These are phyloP conservation scores for Lumnitzera littorea DNA, from an alignment of 345 rosid species.

Conservation along the genomic window DNA sequence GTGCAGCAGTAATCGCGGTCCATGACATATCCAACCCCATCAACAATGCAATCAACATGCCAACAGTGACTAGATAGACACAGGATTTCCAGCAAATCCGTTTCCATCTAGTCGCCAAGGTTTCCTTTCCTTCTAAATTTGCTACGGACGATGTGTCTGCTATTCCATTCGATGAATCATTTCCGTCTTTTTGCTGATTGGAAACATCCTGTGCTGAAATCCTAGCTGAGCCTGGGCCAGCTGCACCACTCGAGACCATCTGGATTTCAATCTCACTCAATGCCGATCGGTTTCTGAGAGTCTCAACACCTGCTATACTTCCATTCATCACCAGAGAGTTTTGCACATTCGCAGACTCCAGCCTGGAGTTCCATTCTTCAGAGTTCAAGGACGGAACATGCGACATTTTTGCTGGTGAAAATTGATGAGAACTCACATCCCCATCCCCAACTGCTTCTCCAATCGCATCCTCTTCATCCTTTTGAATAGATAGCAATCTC, in stretches of 20 bases:
- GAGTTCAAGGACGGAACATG: slow-evolving; percentile 32
- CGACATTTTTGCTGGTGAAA: slow-evolving; percentile 54
- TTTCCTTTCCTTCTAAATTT: slow-evolving; percentile 17
- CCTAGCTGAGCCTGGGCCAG: slow-evolving; percentile 29
- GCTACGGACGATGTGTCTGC: slow-evolving; percentile 4
- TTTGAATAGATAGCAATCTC: slow-evolving; percentile 51
- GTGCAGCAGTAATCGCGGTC: slow-evolving; percentile 81
- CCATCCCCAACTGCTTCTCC: slow-evolving; percentile 36
- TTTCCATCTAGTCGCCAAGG: slow-evolving; percentile 31
- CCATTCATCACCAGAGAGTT: slow-evolving; percentile 15
- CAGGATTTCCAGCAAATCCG: slow-evolving; percentile 47
- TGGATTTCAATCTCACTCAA: slow-evolving; percentile 35
- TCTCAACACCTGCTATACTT: slow-evolving; percentile 16
- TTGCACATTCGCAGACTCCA: slow-evolving; percentile 23
- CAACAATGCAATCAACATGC: slow-evolving; percentile 65
- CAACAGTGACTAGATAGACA: slow-evolving; percentile 56
- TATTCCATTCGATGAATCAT: slow-evolving; percentile 11
- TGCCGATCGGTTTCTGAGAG: slow-evolving; percentile 33
- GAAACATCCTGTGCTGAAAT: slow-evolving; percentile 24
- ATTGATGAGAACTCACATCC: slow-evolving; percentile 48
- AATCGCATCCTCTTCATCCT: slow-evolving; percentile 42
- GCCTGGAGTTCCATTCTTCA: slow-evolving; percentile 27
- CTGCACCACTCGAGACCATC: slow-evolving; percentile 3
- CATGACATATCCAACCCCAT: slow-evolving; percentile 85
- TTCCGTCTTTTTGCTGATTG: slow-evolving; percentile 16